A percentile compares a stretch with the other conserved stretches of the same genome.
Conservation (phyloP, 2,329 filamentous ascomycete genomes). For the Dichotomopilus funicola region DNA sequence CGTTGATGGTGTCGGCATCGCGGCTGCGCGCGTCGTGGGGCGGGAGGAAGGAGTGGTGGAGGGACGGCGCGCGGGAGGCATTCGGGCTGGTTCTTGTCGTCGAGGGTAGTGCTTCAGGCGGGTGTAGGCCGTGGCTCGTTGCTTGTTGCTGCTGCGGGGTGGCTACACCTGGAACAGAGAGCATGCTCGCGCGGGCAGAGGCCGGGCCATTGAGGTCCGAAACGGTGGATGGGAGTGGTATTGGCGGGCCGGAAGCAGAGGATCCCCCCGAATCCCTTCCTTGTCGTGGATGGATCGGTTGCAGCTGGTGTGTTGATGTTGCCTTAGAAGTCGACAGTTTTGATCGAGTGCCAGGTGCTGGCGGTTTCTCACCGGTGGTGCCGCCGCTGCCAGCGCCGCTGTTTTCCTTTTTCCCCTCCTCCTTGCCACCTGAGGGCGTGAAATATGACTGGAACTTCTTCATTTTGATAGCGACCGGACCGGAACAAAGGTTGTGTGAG, state of each 20-base stretch:
- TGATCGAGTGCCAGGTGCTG: no score
- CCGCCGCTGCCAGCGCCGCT: constrained; percentile 1
- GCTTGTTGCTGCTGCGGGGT: background rate
- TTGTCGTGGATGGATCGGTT: constrained; percentile 5
- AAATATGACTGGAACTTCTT: constrained; percentile 20
- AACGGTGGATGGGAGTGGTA: constrained; percentile 4
- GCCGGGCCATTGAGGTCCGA: background rate
- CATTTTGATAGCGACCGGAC: constrained; percentile 14
- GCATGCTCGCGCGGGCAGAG: constrained; percentile 10
- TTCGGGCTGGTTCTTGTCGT: constrained; percentile 6
- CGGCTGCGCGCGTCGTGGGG: constrained; percentile 37
- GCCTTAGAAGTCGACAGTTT: constrained; percentile 4
- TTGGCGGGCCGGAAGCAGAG: background rate
- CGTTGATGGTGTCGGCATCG: constrained; percentile 37
- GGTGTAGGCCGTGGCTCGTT: background rate
- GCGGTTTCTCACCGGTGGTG: background rate
- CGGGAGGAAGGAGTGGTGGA: constrained; percentile 31
- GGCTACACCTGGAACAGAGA: constrained; percentile 13
- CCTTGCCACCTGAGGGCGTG: constrained; percentile 7
- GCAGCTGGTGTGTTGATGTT: constrained; percentile 14
- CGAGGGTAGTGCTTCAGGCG: constrained; percentile 9
- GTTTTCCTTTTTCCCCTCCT: constrained; percentile 1
- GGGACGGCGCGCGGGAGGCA: constrained; percentile 15
- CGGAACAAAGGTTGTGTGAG: background rate
- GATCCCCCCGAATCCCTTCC: background rate